Evolutionary conservation across 176 grass and related monocot genomes (phyloP), one percentile per base, ranked within the genome.

Genomic region (Aegilops sharonensis): DNA sequence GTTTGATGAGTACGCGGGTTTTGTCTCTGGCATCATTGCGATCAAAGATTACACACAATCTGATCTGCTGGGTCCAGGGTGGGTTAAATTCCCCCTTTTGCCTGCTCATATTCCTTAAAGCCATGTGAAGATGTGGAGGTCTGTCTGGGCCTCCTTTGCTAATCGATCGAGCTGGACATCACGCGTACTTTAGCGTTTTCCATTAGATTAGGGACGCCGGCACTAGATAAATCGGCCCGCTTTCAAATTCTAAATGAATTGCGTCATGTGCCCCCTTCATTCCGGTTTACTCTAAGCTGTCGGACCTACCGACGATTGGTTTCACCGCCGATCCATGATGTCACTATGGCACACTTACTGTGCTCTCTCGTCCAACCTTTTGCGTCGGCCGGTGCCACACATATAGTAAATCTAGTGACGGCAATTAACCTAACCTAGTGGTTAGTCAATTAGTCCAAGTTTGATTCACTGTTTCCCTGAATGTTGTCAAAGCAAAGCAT

Each of bases 61-160:
- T 73, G 86, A 91, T 91, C 77, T 91, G 90, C 82, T 88, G 86
- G 90, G 86, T 88, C 82, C 86, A 88, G 85, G 68, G 68, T 91
- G 78, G 72, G 82, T 67, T 82, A 82, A 91, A 82, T 88, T 78
- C 64, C 78, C 72, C 72, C 78, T 85, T 91, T 91, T 84, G 0
- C 81, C 81, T 79, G 61, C 40, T 75, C 45, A 82, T 65, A 86
- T 92, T 82, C 88, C 83, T 90, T 85, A 84, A 85, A 87, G 84
- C 64, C 85, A 88, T 89, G 90, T 86, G 90, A 87, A 71, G 87
- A 76, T 52, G 68, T 82, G 71, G 79, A 88, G 86, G 85, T 78
- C 67, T 78, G 85, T 78, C 67, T 78, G 90, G 43, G 73, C 66
- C 27, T 81, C 63, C 75, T 85, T 81, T 72, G 37, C 60, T 90